Evolutionary conservation across 1,284 basidiomycete species (phyloP).

Genomic region (Schizophyllum amplum): DNA sequence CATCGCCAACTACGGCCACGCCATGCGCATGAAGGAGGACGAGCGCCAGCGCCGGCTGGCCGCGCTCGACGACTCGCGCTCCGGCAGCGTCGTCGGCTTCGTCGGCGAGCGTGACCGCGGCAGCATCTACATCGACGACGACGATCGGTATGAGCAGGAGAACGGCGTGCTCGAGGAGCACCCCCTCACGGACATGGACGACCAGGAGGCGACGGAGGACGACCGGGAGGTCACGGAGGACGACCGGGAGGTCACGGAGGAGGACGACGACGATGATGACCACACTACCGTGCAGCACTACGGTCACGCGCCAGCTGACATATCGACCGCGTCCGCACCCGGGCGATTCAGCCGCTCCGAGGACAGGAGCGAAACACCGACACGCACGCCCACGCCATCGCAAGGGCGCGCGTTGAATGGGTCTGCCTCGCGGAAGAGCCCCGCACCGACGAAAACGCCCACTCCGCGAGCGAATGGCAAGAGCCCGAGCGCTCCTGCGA

Average conservation of each 20-base stretch:
- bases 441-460: slow-evolving; percentile 1
- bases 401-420: slow-evolving; percentile 2
- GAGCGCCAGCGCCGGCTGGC: slow-evolving; percentile 16
- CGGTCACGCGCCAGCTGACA: slow-evolving; percentile 17
- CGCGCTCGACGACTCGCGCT: slow-evolving; percentile 18
- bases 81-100: slow-evolving; percentile 10
- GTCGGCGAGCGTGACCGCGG: slow-evolving; percentile 34
- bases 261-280: slow-evolving; percentile 14
- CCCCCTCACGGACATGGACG: slow-evolving; percentile 61
- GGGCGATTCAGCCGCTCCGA: neutral
- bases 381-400: slow-evolving; percentile 4
- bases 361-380: slow-evolving; percentile 2
- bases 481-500: neutral
- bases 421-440: slow-evolving; percentile 2
- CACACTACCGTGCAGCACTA: slow-evolving; percentile 11
- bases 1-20: slow-evolving; percentile 73
- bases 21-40: slow-evolving; percentile 23
- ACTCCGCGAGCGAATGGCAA: neutral
- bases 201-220: slow-evolving; percentile 29
- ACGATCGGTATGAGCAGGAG: slow-evolving; percentile 34
- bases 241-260: slow-evolving; percentile 12
- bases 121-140: slow-evolving; percentile 65
- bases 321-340: slow-evolving; percentile 15
- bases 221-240: slow-evolving; percentile 28
- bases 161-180: slow-evolving; percentile 59